phyloP scores from a whole-genome alignment of 2,329 filamentous ascomycete species.

The Apiospora pterosperma region DNA sequence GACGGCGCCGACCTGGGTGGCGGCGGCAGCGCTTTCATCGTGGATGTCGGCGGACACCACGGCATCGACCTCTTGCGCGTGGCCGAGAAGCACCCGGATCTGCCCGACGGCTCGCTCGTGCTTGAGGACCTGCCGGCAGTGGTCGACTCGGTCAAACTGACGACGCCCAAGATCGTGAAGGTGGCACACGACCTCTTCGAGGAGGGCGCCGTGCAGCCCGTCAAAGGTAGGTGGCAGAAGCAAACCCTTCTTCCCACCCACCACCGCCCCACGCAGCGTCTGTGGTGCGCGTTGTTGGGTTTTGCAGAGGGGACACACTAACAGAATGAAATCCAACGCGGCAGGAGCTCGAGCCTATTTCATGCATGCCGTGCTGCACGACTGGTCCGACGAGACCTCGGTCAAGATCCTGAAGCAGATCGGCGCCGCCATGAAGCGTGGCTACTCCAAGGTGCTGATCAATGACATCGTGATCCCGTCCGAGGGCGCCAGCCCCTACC shows the following conservation, averaged over 20 bases:
- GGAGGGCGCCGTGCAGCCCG: constrained; percentile 34
- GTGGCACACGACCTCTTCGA: constrained; percentile 34
- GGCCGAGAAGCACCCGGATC: neutral
- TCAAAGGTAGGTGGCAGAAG: too few relatives aligned
- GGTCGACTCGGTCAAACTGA: too few relatives aligned
- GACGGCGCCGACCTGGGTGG: constrained; percentile 8
- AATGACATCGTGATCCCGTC: constrained; percentile 31
- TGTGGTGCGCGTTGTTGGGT: too few relatives aligned
- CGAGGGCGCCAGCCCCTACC: constrained; percentile 21
- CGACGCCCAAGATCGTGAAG: constrained; percentile 19
- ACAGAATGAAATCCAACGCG: too few relatives aligned
- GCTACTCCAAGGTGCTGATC: constrained; percentile 34
- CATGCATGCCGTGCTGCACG: constrained; percentile 27
- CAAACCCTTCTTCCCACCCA: too few relatives aligned
- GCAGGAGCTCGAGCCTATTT: constrained; percentile 31
- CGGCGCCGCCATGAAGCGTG: constrained; percentile 22
- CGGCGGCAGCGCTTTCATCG: constrained; percentile 7
- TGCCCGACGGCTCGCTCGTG: constrained; percentile 21
- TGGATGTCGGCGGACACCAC: constrained; percentile 1
- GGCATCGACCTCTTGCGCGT: neutral
- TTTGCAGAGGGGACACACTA: too few relatives aligned
- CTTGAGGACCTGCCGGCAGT: constrained; percentile 31
- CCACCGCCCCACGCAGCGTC: too few relatives aligned
- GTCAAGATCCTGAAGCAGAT: constrained; percentile 21
- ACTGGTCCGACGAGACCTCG: constrained; percentile 22